Evolutionary conservation across 2,329 filamentous ascomycete species (phyloP), one percentile per base, ranked within the genome.

Genomic region (Endocalyx cinctus): DNA sequence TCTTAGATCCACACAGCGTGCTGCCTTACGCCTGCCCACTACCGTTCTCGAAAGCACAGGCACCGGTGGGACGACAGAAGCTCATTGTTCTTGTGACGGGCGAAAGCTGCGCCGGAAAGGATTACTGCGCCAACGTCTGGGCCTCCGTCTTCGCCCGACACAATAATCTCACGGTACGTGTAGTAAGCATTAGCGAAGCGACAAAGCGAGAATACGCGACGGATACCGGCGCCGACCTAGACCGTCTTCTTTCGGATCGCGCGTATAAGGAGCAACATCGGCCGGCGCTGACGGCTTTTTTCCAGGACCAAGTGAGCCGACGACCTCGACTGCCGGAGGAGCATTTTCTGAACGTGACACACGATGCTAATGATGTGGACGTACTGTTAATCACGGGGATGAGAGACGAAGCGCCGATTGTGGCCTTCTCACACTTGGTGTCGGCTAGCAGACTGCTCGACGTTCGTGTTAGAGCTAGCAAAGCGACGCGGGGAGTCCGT

Each of bases 361-460:
- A 57, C 20, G 35, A 41, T 10, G 59, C 63, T 5, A 41, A 10
- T 31, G 63, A 64, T 50, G 58, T 64, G 3, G 70, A 79, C 35
- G 72, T 80, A 29, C 54, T 82, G 27, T 37, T 82, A 0, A 71
- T 84, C 42, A 82, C 77, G 1, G 77, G 77, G 0, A 73, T 81
- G 70, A 70, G 75, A 61, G 78, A 83, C 30, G 58, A 72, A 29
- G 69, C 74, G 5, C 78, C 77, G 0, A 63, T 80, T 10, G 58
- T 71, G 39, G 26, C 41, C 10, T 68, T 77, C 0, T 71, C 70
- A n/a, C 68, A 72, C 58, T 47, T 79, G 16, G 69, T 78, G 10
- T 65, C 74, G 30, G 51, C 63, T 2, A 69, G 59, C 38, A 71
- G 60, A 41, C 37, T 82, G 13, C 20, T 82, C 29, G 77, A 82